Conservation (phyloP, 2,329 filamentous ascomycete species). For the Colletotrichum simmondsii region DNA sequence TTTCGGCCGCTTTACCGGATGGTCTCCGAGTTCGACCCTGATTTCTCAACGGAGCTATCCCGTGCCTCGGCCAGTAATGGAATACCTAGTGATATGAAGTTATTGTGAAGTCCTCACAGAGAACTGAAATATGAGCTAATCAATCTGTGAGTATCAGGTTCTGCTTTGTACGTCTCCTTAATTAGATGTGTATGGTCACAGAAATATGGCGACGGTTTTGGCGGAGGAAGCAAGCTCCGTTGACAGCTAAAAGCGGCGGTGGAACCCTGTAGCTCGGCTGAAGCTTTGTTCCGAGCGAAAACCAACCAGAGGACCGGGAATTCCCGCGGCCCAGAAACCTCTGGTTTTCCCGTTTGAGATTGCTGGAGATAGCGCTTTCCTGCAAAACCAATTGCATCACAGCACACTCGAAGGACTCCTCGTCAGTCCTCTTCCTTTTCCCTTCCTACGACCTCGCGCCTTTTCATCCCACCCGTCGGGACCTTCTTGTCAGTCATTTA, state of each 20-base stretch:
- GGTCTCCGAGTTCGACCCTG: not conserved
- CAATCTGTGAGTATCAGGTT: no score
- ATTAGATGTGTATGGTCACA: not conserved
- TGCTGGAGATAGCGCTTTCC: conserved; percentile 29
- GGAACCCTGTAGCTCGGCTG: conserved; percentile 18
- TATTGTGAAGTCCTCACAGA: not conserved
- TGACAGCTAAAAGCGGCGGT: not conserved
- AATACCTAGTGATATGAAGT: no score
- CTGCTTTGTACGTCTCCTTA: no score
- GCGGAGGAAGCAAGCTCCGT: not conserved
- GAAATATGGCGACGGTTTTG: not conserved
- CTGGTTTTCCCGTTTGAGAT: conserved; percentile 33
- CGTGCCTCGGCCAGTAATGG: not conserved
- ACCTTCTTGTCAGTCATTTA: conserved; percentile 17
- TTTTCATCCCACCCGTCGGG: conserved; percentile 1
- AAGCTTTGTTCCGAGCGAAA: conserved; percentile 32
- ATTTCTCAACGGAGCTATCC: not conserved
- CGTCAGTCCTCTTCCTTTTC: conserved; percentile 33
- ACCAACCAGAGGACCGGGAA: conserved; percentile 29
- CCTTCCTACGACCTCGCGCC: conserved; percentile 14
- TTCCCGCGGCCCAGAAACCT: conserved; percentile 34
- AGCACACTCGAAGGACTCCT: conserved; percentile 17
- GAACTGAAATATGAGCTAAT: not conserved
- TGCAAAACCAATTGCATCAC: conserved; percentile 34
- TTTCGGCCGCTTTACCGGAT: not conserved